Conservation (phyloP, 192 early-diverging fungal genomes). For the Backusella westeae region DNA sequence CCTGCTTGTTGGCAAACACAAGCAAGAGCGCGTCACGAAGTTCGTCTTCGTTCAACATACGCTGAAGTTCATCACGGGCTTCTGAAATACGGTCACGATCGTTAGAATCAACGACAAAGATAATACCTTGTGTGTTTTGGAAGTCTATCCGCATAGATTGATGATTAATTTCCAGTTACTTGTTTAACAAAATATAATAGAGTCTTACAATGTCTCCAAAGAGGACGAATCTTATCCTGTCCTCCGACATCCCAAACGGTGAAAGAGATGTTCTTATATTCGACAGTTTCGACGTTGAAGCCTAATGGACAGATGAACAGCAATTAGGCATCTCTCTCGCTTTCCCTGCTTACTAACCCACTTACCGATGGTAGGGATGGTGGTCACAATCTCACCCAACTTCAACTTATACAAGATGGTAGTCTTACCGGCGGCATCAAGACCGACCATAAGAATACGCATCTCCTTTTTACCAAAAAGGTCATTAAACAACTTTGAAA, state of each 20-base stretch:
- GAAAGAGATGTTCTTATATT: conserved; percentile 98
- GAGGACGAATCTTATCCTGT: conserved; percentile 96
- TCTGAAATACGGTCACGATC: conserved; percentile 93
- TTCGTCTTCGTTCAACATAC: conserved; percentile 96
- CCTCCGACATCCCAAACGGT: conserved; percentile 99
- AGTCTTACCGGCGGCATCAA: conserved; percentile 97
- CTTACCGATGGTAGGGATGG: conserved; percentile 97
- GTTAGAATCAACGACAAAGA: conserved; percentile 97
- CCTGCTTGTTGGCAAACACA: conserved; percentile 99
- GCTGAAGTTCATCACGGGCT: conserved; percentile 92
- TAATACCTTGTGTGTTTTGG: conserved; percentile 96
- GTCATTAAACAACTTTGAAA: conserved; percentile 73
- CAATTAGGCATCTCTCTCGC: not conserved
- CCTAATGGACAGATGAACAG: conserved; percentile 43
- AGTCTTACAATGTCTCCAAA: conserved; percentile 94
- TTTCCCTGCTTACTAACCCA: not conserved
- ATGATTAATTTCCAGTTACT: not conserved
- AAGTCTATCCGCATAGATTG: conserved; percentile 62
- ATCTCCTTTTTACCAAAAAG: conserved; percentile 93
- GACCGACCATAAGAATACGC: conserved; percentile 94
- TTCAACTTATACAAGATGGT: conserved; percentile 99
- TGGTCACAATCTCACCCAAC: conserved; percentile 98
- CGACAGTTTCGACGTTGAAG: conserved; percentile 98
- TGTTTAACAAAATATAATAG: not conserved
- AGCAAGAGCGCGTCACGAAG: conserved; percentile 87